Evolutionary conservation across 352 stramenopile species (phyloP).

Genomic region (Proteromonas lacertae): DNA sequence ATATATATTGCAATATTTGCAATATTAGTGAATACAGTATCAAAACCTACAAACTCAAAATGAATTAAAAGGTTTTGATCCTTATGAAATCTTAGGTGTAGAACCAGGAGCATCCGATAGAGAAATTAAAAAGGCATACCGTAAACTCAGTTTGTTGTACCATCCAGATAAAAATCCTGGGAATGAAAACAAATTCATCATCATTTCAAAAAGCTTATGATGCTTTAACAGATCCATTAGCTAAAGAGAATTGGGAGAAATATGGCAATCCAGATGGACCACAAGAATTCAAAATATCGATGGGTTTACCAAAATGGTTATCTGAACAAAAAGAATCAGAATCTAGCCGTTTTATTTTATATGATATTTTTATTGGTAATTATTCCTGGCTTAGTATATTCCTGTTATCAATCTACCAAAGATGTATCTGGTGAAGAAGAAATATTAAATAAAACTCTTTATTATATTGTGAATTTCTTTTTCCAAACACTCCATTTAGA

Average conservation of each 20-base stretch:
- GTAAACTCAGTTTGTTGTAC: constrained; percentile 70
- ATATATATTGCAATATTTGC: constrained; percentile 29
- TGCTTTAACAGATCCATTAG: constrained; percentile 62
- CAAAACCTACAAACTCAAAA: constrained; percentile 59
- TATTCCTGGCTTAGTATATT: no score
- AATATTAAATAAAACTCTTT: no score
- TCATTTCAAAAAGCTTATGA: constrained; percentile 47
- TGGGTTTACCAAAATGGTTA: constrained; percentile 86
- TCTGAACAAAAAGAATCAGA: no score
- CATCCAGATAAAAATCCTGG: constrained; percentile 84
- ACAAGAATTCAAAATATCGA: constrained; percentile 66
- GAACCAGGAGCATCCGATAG: constrained; percentile 40
- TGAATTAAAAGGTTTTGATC: constrained; percentile 91
- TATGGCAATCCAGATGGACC: constrained; percentile 91
- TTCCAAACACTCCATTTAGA: no score
- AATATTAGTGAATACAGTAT: constrained; percentile 53
- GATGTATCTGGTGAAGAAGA: no score
- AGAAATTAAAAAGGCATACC: constrained; percentile 69
- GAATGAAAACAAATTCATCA: constrained; percentile 92
- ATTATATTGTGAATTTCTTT: no score
- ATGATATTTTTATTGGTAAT: constrained; percentile 84
- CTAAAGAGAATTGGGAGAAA: constrained; percentile 88
- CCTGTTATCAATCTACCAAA: no score
- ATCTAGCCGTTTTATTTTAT: constrained; percentile 84
- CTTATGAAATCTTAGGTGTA: constrained; percentile 78